Evolutionary conservation across 305 asterid species (phyloP), one percentile per base, ranked within the genome.

Genomic region (Fraxinus nigra): DNA sequence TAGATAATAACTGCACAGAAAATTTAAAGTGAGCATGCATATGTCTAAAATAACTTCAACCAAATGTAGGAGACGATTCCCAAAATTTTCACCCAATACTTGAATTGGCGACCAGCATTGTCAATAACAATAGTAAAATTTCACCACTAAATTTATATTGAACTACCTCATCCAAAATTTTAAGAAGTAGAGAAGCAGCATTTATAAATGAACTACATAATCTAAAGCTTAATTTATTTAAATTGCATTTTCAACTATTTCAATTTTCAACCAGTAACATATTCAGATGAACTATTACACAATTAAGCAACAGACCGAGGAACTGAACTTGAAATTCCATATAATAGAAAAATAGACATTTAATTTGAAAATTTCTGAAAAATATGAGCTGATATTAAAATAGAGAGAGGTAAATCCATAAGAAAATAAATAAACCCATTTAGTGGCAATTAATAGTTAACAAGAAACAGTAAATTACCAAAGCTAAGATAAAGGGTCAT

Each of bases 1-100:
- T 81, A 67, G 96, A 98, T 88, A 93, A 77, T 37, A 95, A 85
- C 98, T 95, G 87, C 85, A 74, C 74, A 61, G 51, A 59, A 76
- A 83, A 76, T 72, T 37, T n/a, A 76, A 82, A 26, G 20, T 14
- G 20, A 78, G 32, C 59, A 84, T 82, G 76, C 51, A 26, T 22
- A 43, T 77, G 33, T 18, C 26, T 69, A 32, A 80, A 54, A 75
- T 74, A 26, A 24, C 40, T 22, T 14, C 78, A 56, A 77, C 37
- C 72, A 65, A 65, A 7, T 59, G 51, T 18, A 40, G 43, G 63
- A 18, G 16, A 20, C 9, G 1, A 35, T 30, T 51, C 70, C 28
- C 6, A 7, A 65, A 2, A 78, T 54, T 76, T 69, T 48, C 32
- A 67, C 6, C 34, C 35, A 65, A 24, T 24, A 26, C 5, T 24